Base-by-base conservation (phyloP, 208 protist species). In the Acanthamoeba lenticulata region DNA sequence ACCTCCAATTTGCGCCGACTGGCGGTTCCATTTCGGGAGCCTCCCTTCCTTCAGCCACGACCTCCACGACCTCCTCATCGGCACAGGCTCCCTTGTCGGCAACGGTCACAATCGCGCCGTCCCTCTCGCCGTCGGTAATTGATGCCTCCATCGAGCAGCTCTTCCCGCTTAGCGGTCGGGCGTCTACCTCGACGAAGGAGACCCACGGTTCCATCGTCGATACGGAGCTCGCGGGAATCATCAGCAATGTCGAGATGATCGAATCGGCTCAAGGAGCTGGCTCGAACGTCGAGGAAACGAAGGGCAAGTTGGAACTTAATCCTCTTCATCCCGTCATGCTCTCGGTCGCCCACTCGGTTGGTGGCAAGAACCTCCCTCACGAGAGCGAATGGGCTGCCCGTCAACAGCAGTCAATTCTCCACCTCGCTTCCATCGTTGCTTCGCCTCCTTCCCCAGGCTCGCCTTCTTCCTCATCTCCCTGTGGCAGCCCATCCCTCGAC, bases 241-340 rank as follows among this genome's bases (percentile, higher is more conserved):
- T 86, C 77, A 86, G 57, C 77, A 86, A 86, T 24, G 77, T 86
- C 27, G 77, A 86, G n/a, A 86, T 86, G 77, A 57, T 86, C 11
- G 77, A 57, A 60, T 19, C 27, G 13, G 19, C 44, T 17, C 6
- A 4, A 32, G 44, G 44, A 57, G 74, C 74, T 5, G 60, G 60
- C 11, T 9, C 60, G 60, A 67, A 36, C 60, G 0, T 67, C n/a
- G 77, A 86, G 77, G 77, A 86, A 7, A 38, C 45, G n/a, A 86
- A 86, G 44, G 44, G 49, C 0, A 86, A 86, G 77, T 13, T 86
- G 11, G 77, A 86, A 29, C 2, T 42, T 42, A 86, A 86, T 42
- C 77, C 77, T 17, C 77, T 86, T n/a, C 77, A 86, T 19, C 29
- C 77, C 24, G 38, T 86, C 42, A 86, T 86, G 77, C 77, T 86